A percentile compares a stretch with the other conserved stretches of the same genome.
These are phyloP conservation scores for Papilionanthe hybrid DNA, from an alignment of 116 monocot species.

Conservation along the genomic window DNA sequence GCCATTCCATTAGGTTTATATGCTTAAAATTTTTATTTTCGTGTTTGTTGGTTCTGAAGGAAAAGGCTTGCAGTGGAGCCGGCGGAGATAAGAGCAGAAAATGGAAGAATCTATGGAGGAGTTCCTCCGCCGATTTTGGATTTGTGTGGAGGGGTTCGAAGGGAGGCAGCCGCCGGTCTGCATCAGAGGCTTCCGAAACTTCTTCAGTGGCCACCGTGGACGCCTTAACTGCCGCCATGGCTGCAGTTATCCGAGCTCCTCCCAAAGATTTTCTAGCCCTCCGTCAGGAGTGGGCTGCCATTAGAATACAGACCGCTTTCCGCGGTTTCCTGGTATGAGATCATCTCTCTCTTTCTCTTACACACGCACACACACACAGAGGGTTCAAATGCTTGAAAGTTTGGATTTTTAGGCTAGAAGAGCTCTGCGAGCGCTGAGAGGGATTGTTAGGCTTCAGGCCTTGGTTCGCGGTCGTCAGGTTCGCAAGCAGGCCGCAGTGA, in stretches of 20 bases:
- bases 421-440: slow-evolving; percentile 57
- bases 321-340: slow-evolving; percentile 57
- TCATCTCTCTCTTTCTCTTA: background rate
- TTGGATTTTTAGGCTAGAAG: slow-evolving; percentile 36
- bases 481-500: slow-evolving; percentile 63
- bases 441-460: slow-evolving; percentile 57
- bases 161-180: slow-evolving; percentile 24
- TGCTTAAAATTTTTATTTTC: slow-evolving; percentile 3
- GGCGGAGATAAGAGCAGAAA: slow-evolving; percentile 30
- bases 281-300: slow-evolving; percentile 72
- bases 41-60: slow-evolving; percentile 21
- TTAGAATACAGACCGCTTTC: slow-evolving; percentile 75
- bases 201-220: slow-evolving; percentile 34
- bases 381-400: background rate
- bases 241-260: slow-evolving; percentile 54
- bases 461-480: slow-evolving; percentile 53
- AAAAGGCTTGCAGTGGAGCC: slow-evolving; percentile 17
- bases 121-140: slow-evolving; percentile 31
- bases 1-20: background rate
- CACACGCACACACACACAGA: background rate
- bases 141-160: slow-evolving; percentile 25
- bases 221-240: slow-evolving; percentile 46
- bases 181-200: slow-evolving; percentile 39
- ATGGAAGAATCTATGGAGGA: slow-evolving; percentile 76
- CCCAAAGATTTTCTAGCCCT: slow-evolving; percentile 60